These are phyloP conservation scores for Chlamydomonas sphaeroides DNA, from an alignment of 139 green algal species.

Conservation along the genomic window DNA sequence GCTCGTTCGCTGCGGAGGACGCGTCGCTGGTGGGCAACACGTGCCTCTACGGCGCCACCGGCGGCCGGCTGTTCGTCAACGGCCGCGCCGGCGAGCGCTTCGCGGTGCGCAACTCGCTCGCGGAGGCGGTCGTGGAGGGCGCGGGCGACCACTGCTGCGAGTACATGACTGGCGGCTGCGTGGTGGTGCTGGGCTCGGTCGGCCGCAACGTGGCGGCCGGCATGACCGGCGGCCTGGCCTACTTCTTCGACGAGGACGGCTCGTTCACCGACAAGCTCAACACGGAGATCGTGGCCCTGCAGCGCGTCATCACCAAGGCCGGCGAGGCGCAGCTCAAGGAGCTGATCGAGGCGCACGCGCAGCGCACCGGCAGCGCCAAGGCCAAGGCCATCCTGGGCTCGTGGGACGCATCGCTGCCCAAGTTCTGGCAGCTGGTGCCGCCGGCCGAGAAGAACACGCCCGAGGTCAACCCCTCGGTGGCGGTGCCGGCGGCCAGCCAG, in stretches of 20 bases:
- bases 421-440: conserved; percentile 99
- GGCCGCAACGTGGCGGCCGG: conserved; percentile 96
- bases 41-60: conserved; percentile 98
- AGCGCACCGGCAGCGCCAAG: conserved; percentile 82
- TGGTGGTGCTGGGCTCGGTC: conserved; percentile 80
- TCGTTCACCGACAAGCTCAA: conserved; percentile 95
- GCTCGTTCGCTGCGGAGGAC: conserved; percentile 67
- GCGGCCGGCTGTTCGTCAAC: conserved; percentile 93
- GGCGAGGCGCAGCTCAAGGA: conserved; percentile 88
- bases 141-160: conserved; percentile 98
- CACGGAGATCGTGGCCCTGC: conserved; percentile 95
- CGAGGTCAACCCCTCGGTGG: conserved; percentile 61
- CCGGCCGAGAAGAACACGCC: conserved; percentile 82
- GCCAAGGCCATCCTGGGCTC: conserved; percentile 80
- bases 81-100: conserved; percentile 89
- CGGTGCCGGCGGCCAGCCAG: neutral
- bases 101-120: conserved; percentile 89
- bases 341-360: conserved; percentile 86
- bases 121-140: conserved; percentile 95
- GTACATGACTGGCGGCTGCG: conserved; percentile 96
- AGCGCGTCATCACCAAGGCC: conserved; percentile 86
- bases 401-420: conserved; percentile 78
- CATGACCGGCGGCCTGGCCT: conserved; percentile 98
- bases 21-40: conserved; percentile 97
- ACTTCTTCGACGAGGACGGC: conserved; percentile 96